phyloP scores from a whole-genome alignment of 306 rosid species.

The Rosa rugosa region DNA sequence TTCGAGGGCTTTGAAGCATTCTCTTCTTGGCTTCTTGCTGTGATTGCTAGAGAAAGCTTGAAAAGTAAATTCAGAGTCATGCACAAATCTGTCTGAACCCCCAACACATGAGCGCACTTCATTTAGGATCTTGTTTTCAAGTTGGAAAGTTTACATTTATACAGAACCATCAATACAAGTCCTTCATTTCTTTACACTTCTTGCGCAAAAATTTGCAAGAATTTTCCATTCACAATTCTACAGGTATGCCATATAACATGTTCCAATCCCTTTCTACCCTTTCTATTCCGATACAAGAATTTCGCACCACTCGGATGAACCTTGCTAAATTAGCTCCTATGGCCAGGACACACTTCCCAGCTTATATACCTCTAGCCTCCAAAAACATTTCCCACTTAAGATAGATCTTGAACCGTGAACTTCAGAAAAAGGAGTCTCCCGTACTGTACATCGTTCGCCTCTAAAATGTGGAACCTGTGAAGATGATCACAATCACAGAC shows the following conservation, averaged over 20 bases:
- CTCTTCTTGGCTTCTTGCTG: neutral
- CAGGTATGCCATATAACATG: constrained; percentile 4
- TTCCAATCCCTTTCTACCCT: neutral
- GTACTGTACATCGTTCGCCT: constrained; percentile 16
- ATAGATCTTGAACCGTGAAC: neutral
- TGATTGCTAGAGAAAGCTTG: neutral
- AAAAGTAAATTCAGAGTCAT: neutral
- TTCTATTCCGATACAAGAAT: constrained; percentile 17
- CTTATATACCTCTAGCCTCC: constrained; percentile 24
- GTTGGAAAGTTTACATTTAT: neutral
- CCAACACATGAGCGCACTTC: neutral
- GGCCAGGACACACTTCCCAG: constrained; percentile 34
- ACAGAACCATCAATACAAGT: neutral
- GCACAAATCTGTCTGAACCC: neutral
- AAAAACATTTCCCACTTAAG: constrained; percentile 3
- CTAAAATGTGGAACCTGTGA: neutral
- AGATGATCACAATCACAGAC: constrained; percentile 3
- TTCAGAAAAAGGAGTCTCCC: neutral
- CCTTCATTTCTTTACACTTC: constrained; percentile 15
- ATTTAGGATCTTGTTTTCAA: neutral
- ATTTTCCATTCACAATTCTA: constrained; percentile 6
- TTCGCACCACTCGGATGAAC: constrained; percentile 27
- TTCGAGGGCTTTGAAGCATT: neutral
- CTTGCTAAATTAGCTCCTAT: constrained; percentile 22
- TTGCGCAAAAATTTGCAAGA: constrained; percentile 20